Conservation (phyloP, 2,329 filamentous ascomycete genomes). For the Exophiala calicioides region DNA sequence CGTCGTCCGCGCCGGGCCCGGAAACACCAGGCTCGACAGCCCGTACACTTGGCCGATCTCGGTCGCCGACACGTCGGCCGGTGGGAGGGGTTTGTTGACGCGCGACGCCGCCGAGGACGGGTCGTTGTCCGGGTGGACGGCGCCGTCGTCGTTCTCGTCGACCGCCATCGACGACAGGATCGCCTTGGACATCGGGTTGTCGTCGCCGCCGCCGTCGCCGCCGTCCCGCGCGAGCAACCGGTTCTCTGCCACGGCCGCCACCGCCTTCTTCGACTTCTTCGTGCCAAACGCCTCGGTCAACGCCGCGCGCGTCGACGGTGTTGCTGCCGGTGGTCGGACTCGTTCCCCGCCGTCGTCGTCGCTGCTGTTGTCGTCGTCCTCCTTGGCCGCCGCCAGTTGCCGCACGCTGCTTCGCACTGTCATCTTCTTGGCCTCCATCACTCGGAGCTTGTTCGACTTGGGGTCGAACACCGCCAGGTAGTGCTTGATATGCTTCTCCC, state of each 20-base stretch:
- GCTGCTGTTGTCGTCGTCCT: constrained; percentile 26
- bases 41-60: constrained; percentile 50
- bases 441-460: constrained; percentile 52
- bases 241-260: constrained; percentile 51
- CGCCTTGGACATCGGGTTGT: constrained; percentile 44
- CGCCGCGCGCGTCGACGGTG: constrained; percentile 34
- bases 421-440: constrained; percentile 57
- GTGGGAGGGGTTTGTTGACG: constrained; percentile 49
- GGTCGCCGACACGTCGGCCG: constrained; percentile 43
- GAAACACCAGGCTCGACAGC: constrained; percentile 43
- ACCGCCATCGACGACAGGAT: constrained; percentile 47
- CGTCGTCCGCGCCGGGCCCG: constrained; percentile 42
- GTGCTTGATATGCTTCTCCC: constrained; percentile 57
- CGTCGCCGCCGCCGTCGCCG: constrained; percentile 32
- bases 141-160: constrained; percentile 34
- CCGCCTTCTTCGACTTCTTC: constrained; percentile 52
- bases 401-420: constrained; percentile 54
- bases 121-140: constrained; percentile 16
- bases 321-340: constrained; percentile 33
- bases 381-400: constrained; percentile 29
- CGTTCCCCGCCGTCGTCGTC: constrained; percentile 28
- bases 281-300: constrained; percentile 54
- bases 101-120: constrained; percentile 39
- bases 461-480: constrained; percentile 64
- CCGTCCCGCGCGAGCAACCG: constrained; percentile 46